Base-by-base conservation (phyloP, 2,329 filamentous ascomycete genomes). In the Fusarium drepaniforme region DNA sequence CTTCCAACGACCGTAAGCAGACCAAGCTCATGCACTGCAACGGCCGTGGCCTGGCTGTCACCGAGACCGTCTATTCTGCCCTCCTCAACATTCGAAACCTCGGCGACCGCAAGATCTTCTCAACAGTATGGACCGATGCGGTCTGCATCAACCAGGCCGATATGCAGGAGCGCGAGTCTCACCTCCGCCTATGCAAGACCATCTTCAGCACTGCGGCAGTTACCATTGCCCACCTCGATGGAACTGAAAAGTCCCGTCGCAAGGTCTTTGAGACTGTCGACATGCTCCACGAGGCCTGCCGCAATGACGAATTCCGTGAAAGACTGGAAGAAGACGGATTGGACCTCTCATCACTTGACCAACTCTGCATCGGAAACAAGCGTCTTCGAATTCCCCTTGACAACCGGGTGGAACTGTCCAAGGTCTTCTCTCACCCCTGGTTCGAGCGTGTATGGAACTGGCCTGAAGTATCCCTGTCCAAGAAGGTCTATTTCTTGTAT, bases 11-110 rank as follows among this genome's bases (percentile, higher is more conserved):
- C 63, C 63, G 63, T 16, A 65, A 65, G 38, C 51, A 65, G 51
- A 65, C 63, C 38, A 65, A 16, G 63, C 25, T 65, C n/a, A 65
- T 65, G 63, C 63, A 65, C n/a, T 65, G 63, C 63, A 65, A 65
- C 51, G 63, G 63, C 51, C 63, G 51, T 35, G 38, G 63, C 23
- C 21, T 65, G 11, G 21, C 53, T 9, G 63, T 65, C 38, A 58
- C 63, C 4, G 63, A 65, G 30, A 65, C 63, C 3, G 63, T 65
- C 51, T 65, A 65, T 37, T 65, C 51, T 11, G 62, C 63, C 28
- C 63, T 65, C 28, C 30, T 59, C 63, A 65, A 65, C n/a, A 65
- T 65, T 21, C 51, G 63, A 23, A 65, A 65, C 38, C 51, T 65
- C 51, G 63, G 51, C 49, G 63, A 65, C 63, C 63, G 63, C 28